phyloP scores from a whole-genome alignment of 352 stramenopile genomes.

The Plasmopara halstedii region DNA sequence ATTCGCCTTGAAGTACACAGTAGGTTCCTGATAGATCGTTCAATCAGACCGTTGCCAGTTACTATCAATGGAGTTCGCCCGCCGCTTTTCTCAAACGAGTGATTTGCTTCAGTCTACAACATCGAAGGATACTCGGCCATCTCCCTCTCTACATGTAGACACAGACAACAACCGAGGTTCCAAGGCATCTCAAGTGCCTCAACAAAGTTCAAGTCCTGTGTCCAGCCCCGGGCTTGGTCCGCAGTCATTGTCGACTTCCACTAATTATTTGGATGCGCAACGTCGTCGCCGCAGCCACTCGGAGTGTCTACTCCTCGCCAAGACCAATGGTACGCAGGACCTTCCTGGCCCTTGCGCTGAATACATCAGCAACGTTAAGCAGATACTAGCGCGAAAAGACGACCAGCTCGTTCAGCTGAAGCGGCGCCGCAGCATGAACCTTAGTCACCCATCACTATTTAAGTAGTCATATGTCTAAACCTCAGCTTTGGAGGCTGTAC shows the following conservation, averaged over 20 bases:
- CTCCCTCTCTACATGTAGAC: conserved; percentile 36
- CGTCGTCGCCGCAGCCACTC: conserved; percentile 68
- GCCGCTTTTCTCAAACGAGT: conserved; percentile 26
- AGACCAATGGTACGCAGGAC: conserved; percentile 38
- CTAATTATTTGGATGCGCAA: conserved; percentile 26
- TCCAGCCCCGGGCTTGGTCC: conserved; percentile 16
- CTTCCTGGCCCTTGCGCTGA: conserved; percentile 71
- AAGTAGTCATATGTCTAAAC: conserved; percentile 32
- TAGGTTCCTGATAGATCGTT: not conserved
- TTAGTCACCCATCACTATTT: conserved; percentile 42
- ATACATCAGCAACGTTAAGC: conserved; percentile 82
- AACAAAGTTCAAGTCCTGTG: conserved; percentile 10
- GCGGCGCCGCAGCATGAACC: conserved; percentile 60
- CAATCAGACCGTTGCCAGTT: too few species aligned
- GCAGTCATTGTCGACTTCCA: conserved; percentile 24
- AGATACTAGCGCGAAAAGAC: conserved; percentile 69
- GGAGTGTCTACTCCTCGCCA: conserved; percentile 71
- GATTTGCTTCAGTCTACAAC: conserved; percentile 26
- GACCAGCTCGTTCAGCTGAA: conserved; percentile 34
- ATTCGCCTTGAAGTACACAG: conserved; percentile 22
- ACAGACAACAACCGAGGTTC: conserved; percentile 30
- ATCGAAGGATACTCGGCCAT: conserved; percentile 19
- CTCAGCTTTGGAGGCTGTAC: not conserved
- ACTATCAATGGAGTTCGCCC: conserved; percentile 28
- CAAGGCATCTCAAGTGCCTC: conserved; percentile 16